Conservation (phyloP, 352 stramenopile genomes). For the Saprolegnia parasitica region DNA sequence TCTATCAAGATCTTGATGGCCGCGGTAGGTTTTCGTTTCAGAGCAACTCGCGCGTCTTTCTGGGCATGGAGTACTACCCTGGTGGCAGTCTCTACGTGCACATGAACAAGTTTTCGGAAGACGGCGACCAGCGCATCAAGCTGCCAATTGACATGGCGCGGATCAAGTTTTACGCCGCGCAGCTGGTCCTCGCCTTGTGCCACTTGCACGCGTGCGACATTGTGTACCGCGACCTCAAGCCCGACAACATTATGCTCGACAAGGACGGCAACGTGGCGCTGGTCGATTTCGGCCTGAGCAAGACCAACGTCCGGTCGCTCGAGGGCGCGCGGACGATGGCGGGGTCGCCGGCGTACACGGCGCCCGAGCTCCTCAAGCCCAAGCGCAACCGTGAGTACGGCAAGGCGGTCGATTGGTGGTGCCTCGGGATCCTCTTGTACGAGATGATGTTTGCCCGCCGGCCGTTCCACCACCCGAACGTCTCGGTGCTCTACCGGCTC, state of each 20-base stretch:
- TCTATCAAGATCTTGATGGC: not conserved
- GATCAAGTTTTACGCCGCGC: conserved; percentile 87
- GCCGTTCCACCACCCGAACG: conserved; percentile 88
- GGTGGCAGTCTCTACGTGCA: conserved; percentile 86
- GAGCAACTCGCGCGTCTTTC: conserved; percentile 68
- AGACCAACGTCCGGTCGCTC: conserved; percentile 86
- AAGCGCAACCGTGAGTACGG: conserved; percentile 82
- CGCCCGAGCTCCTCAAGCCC: conserved; percentile 73
- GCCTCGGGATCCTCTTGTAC: conserved; percentile 86
- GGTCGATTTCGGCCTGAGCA: conserved; percentile 92
- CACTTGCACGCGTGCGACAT: conserved; percentile 92
- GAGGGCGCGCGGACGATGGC: conserved; percentile 81
- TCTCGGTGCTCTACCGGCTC: conserved; percentile 87
- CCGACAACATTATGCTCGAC: conserved; percentile 95
- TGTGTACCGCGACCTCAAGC: conserved; percentile 94
- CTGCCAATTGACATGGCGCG: conserved; percentile 71
- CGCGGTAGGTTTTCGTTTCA: conserved; percentile 75
- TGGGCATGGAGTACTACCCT: conserved; percentile 84
- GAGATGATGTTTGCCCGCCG: conserved; percentile 89
- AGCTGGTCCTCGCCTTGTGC: conserved; percentile 88
- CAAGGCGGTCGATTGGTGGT: conserved; percentile 86
- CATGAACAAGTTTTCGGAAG: conserved; percentile 89
- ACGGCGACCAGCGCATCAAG: conserved; percentile 85
- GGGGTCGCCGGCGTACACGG: conserved; percentile 75
- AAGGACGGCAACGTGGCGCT: conserved; percentile 91